Conservation (phyloP, 306 rosid species). For the Malus sieversii region DNA sequence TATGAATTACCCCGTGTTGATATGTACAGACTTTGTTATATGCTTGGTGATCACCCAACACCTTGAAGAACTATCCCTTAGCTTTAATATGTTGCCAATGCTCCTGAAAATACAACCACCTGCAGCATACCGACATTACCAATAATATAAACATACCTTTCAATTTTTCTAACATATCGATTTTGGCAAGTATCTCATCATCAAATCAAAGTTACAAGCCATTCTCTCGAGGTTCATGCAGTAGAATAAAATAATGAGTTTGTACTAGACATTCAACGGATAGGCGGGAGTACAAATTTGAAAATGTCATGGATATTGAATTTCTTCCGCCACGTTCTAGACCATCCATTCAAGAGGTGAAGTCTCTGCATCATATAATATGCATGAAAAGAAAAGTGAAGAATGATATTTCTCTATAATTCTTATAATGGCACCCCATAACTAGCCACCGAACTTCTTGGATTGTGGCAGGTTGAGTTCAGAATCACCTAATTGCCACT, state of each 20-base stretch:
- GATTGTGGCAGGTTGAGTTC: too few species aligned
- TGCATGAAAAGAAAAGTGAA: not conserved
- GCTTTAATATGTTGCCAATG: not conserved
- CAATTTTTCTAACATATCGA: not conserved
- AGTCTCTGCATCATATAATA: too few species aligned
- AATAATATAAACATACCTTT: not conserved
- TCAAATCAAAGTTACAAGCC: not conserved
- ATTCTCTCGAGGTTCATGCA: too few species aligned
- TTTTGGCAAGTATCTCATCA: not conserved
- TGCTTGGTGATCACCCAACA: not conserved
- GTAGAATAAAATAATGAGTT: too few species aligned
- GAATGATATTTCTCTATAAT: not conserved
- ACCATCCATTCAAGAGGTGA: too few species aligned
- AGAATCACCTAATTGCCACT: not conserved
- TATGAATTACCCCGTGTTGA: not conserved
- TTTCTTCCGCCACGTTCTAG: too few species aligned
- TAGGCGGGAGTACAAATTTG: too few species aligned
- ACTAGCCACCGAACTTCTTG: too few species aligned
- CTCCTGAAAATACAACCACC: constrained; percentile 40
- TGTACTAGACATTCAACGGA: too few species aligned
- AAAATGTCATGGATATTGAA: too few species aligned
- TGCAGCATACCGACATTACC: constrained; percentile 23
- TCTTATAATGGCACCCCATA: not conserved
- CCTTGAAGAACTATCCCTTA: not conserved
- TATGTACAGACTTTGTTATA: not conserved